Percentiles rank a stretch among this genome's conserved stretches.
Evolutionary conservation across 148 eudicot species (phyloP).

Genomic region (Silene uniflora): DNA sequence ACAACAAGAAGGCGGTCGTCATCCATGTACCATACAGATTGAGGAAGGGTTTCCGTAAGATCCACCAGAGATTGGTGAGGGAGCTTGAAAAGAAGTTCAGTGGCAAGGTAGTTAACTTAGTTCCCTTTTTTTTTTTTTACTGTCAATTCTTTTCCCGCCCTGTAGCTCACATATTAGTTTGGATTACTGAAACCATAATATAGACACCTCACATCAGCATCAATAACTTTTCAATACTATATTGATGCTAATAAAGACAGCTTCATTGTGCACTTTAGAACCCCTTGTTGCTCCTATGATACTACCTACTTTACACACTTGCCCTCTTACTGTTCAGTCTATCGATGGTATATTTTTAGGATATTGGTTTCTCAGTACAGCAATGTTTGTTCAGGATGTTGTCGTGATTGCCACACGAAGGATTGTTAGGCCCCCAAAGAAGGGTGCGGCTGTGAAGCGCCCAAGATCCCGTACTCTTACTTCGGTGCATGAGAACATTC

Average conservation of each 20-base stretch:
- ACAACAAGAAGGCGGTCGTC: conserved; percentile 73
- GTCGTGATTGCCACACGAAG: conserved; percentile 79
- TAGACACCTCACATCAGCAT: too few relatives aligned
- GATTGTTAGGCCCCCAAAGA: conserved; percentile 83
- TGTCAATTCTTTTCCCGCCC: too few relatives aligned
- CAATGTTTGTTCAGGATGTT: conserved; percentile 50
- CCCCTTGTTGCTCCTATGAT: neutral
- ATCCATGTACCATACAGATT: conserved; percentile 79
- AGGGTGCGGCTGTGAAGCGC: conserved; percentile 80
- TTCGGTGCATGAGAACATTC: conserved; percentile 24
- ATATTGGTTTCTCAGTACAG: neutral
- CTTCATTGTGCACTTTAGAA: too few relatives aligned
- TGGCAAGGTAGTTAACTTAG: conserved; percentile 57
- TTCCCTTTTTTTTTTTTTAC: too few relatives aligned
- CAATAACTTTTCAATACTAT: too few relatives aligned
- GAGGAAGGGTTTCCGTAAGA: conserved; percentile 81
- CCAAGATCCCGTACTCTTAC: conserved; percentile 89
- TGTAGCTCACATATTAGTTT: too few relatives aligned
- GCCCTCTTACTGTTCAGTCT: neutral
- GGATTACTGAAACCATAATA: too few relatives aligned
- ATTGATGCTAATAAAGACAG: too few relatives aligned
- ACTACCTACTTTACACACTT: neutral
- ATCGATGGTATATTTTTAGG: neutral
- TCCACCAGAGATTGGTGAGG: conserved; percentile 61
- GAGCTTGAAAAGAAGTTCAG: conserved; percentile 97